phyloP scores from a whole-genome alignment of 2,329 filamentous ascomycete species.

The Pseudocercospora vitis region DNA sequence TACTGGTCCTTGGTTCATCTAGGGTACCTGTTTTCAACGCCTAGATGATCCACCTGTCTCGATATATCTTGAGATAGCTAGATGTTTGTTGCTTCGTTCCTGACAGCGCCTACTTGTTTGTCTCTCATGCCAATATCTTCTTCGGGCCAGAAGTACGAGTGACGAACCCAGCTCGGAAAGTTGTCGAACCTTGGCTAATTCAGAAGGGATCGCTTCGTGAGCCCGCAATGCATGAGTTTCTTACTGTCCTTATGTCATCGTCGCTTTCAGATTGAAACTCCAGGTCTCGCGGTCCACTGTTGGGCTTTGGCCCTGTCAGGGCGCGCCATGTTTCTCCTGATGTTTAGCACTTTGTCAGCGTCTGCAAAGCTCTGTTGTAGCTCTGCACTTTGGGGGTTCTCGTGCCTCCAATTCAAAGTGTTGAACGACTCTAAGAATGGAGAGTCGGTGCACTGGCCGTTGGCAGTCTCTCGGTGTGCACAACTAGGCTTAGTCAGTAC shows the following conservation, averaged over 20 bases:
- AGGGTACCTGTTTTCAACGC: constrained; percentile 66
- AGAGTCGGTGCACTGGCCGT: constrained; percentile 50
- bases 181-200: constrained; percentile 21
- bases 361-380: constrained; percentile 60
- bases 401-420: constrained; percentile 54
- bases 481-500: no score
- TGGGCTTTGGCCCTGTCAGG: constrained; percentile 56
- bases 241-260: constrained; percentile 23
- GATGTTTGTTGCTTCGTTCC: constrained; percentile 45
- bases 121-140: constrained; percentile 24
- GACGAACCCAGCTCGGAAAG: constrained; percentile 24
- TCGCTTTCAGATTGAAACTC: constrained; percentile 54
- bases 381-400: constrained; percentile 40
- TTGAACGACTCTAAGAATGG: constrained; percentile 47
- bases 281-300: constrained; percentile 51
- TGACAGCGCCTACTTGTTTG: constrained; percentile 44
- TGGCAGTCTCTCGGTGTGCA: no score
- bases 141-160: constrained; percentile 43
- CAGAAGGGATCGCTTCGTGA: constrained; percentile 15
- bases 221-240: constrained; percentile 17
- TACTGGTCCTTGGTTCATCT: constrained; percentile 51
- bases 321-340: constrained; percentile 60
- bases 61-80: constrained; percentile 38
- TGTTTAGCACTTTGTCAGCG: constrained; percentile 56
- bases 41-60: constrained; percentile 53